A percentile compares a stretch with the other conserved stretches of the same genome.
phyloP scores from a whole-genome alignment of 768 basidiomycete species.

The Ephemerocybe angulata region DNA sequence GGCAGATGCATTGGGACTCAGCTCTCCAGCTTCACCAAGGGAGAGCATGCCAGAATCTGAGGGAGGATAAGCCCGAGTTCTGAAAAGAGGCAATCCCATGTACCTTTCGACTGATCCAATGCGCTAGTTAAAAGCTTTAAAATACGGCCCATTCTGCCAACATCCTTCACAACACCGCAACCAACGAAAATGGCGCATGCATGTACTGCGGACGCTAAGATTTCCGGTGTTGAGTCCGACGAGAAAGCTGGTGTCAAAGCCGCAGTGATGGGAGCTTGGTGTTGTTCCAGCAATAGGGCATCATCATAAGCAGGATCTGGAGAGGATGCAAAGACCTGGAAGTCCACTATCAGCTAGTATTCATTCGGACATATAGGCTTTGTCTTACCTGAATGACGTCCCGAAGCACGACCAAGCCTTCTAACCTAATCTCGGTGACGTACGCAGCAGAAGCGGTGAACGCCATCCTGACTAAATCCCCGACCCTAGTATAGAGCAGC shows the following conservation, averaged over 20 bases:
- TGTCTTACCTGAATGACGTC: constrained; percentile 83
- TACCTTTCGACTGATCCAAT: constrained; percentile 75
- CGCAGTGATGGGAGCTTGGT: constrained; percentile 97
- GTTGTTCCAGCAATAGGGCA: constrained; percentile 87
- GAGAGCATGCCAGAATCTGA: constrained; percentile 85
- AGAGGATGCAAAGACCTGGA: constrained; percentile 76
- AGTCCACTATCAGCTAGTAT: constrained; percentile 5
- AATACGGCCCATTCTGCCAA: constrained; percentile 89
- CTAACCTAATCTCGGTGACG: constrained; percentile 90
- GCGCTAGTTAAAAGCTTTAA: constrained; percentile 84
- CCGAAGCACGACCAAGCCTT: constrained; percentile 82
- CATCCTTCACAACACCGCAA: constrained; percentile 89
- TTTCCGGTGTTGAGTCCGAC: constrained; percentile 92
- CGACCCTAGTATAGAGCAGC: constrained; percentile 79
- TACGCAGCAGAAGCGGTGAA: constrained; percentile 97
- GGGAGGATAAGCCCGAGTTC: no score
- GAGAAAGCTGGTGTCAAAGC: constrained; percentile 96
- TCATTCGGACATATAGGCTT: background rate
- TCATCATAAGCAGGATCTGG: constrained; percentile 94
- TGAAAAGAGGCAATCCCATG: background rate
- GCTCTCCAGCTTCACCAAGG: constrained; percentile 79
- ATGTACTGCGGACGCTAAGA: constrained; percentile 86
- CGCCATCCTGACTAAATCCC: constrained; percentile 95
- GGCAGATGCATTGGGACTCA: constrained; percentile 91
- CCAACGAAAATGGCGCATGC: constrained; percentile 95